A percentile compares a stretch with the other conserved stretches of the same genome.
phyloP scores from a whole-genome alignment of 108 stramenopile species.

The Nannochloropsis oceanica region DNA sequence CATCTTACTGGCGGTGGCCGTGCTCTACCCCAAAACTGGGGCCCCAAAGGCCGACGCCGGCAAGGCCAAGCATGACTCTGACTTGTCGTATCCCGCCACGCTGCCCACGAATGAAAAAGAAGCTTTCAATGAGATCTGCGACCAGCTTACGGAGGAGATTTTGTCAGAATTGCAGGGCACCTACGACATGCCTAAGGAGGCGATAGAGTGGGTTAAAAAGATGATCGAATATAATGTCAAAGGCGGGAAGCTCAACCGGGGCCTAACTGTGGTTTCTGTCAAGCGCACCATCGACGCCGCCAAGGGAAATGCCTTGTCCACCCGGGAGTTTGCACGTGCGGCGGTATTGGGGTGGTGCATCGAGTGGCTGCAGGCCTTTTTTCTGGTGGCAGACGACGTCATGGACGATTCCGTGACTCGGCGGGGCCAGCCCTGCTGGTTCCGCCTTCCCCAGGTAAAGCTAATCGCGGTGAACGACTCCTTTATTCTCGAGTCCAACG shows the following conservation, averaged over 20 bases:
- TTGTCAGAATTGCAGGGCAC: not conserved
- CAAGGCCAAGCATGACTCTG: not conserved
- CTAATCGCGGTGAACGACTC: slow-evolving; percentile 91
- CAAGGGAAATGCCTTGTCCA: not conserved
- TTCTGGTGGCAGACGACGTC: slow-evolving; percentile 95
- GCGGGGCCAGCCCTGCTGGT: slow-evolving; percentile 95
- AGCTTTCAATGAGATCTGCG: slow-evolving; percentile 7
- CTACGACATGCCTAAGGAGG: slow-evolving; percentile 51
- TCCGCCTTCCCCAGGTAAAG: slow-evolving; percentile 39
- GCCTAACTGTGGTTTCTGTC: slow-evolving; percentile 59
- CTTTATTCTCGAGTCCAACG: slow-evolving; percentile 73
- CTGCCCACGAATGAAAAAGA: slow-evolving; percentile 11
- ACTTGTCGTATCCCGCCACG: slow-evolving; percentile 5
- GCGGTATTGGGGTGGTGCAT: slow-evolving; percentile 73
- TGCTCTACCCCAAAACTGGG: not conserved
- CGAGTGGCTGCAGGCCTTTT: slow-evolving; percentile 61
- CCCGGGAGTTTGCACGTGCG: slow-evolving; percentile 19
- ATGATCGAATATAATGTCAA: slow-evolving; percentile 81
- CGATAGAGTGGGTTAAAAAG: slow-evolving; percentile 38
- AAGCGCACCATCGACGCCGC: slow-evolving; percentile 38
- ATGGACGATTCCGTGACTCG: slow-evolving; percentile 95
- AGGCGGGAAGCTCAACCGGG: slow-evolving; percentile 86
- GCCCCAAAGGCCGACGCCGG: not conserved
- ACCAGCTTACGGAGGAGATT: slow-evolving; percentile 6
- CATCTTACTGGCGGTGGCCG: not conserved